Base-by-base conservation (phyloP, 78 protist genomes). In the Isochrysis galbana region DNA sequence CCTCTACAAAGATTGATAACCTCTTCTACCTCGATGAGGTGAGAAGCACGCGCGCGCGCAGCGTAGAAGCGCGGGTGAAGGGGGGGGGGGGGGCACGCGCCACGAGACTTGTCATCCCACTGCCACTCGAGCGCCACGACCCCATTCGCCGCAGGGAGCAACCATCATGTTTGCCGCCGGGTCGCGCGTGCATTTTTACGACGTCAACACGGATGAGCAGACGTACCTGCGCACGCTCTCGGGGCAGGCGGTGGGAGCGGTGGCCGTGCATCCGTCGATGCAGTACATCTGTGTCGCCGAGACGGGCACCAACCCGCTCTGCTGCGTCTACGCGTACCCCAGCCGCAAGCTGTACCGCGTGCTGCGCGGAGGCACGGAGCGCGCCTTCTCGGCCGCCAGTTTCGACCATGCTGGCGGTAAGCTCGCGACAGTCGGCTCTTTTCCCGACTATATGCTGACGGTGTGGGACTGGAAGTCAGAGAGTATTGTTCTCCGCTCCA, bases 381-480 rank as follows among this genome's bases (percentile, higher is more conserved):
- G 47, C 1, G 91, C 90, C 22, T 95, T 74, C 94, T 10, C 91
- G 5, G 91, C 87, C 10, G 21, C 94, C 34, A 0, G 74, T 17
- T 97, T 96, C 93, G 87, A 21, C 67, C 0, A 34, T 0, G 5
- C 32, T 2, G 98, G 98, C 26, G 4, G 1, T 36, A 70, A 74
- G 90, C 96, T 97, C 36, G 98, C 97, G 14, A 87, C 97, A 2
- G 98, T 97, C 0, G 97, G 96, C 47, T 14, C 54, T 11, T 38
- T 4, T 5, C 97, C 97, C 1, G 98, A 97, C 91, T 97, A 87
- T 94, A 87, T 91, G 87, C 91, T 97, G 39, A 95, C 96, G 2
- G 90, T 97, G 22, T 97, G 98, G 98, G 90, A 93, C 91, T 96
- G 97, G 98, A 14, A 44, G 47, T 22, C 38, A 21, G 96, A 94